These are phyloP conservation scores for Stenocarpella maydis DNA, from an alignment of 2,329 filamentous ascomycete species.

Conservation along the genomic window DNA sequence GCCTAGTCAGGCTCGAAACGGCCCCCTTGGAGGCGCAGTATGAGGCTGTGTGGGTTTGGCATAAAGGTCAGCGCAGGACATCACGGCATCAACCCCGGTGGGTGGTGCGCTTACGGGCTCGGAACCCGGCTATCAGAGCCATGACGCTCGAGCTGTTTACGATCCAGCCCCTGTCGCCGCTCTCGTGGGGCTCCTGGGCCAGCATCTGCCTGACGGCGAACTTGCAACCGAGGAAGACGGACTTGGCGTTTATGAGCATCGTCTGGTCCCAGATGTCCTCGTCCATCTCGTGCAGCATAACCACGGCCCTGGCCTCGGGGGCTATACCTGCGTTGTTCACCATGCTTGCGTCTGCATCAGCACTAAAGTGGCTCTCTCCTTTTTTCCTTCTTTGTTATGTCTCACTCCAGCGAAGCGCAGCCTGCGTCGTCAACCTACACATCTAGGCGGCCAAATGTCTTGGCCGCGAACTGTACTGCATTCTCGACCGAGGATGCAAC, in stretches of 20 bases:
- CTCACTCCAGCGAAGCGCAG: neutral
- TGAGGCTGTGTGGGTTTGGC: constrained; percentile 39
- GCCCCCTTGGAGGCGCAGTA: constrained; percentile 61
- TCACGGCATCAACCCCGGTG: neutral
- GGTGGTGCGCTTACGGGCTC: constrained; percentile 38
- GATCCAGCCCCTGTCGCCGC: constrained; percentile 57
- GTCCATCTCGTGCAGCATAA: constrained; percentile 54
- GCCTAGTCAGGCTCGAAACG: constrained; percentile 57
- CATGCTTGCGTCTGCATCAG: constrained; percentile 13
- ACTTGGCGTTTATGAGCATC: constrained; percentile 49
- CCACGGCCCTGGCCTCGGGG: constrained; percentile 37
- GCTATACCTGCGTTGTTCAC: constrained; percentile 25
- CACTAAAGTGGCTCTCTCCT: neutral
- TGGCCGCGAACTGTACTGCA: constrained; percentile 6
- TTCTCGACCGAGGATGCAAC: constrained; percentile 2
- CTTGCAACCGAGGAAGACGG: constrained; percentile 53
- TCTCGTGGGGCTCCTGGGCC: constrained; percentile 49
- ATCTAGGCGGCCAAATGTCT: constrained; percentile 10
- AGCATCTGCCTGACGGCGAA: constrained; percentile 59
- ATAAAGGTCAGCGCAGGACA: neutral
- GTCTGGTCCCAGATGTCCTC: constrained; percentile 55
- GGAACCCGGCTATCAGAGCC: constrained; percentile 47
- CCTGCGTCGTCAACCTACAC: neutral
- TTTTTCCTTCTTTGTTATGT: neutral
- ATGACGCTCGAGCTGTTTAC: constrained; percentile 57